Evolutionary conservation across 345 rosid species (phyloP).

Genomic region (Aquilaria yunnanensis): DNA sequence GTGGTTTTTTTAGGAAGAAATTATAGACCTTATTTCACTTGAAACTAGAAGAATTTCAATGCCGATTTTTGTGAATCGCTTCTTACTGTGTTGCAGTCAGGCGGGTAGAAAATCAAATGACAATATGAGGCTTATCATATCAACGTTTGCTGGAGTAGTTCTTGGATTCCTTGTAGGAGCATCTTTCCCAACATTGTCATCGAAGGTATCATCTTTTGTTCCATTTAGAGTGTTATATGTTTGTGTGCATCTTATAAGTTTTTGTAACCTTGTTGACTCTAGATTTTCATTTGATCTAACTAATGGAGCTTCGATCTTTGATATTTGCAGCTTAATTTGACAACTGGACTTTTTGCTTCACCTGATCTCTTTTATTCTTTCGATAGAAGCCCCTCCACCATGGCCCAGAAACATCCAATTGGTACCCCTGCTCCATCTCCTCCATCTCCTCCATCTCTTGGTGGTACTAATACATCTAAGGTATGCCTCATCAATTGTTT

Average conservation of each 20-base stretch:
- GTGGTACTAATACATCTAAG: constrained; percentile 37
- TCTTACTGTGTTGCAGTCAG: constrained; percentile 34
- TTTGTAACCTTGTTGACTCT: background rate
- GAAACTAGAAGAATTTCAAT: background rate
- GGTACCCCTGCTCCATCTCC: background rate
- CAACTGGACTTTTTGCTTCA: constrained; percentile 44
- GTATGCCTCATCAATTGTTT: constrained; percentile 20
- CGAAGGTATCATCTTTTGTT: constrained; percentile 43
- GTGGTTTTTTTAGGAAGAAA: constrained; percentile 10
- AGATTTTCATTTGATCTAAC: background rate
- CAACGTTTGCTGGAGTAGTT: constrained; percentile 61
- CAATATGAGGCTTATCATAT: constrained; percentile 57
- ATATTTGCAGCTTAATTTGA: constrained; percentile 54
- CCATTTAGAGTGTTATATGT: background rate
- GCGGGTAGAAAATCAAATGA: constrained; percentile 61
- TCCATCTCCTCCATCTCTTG: constrained; percentile 14
- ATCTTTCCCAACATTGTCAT: constrained; percentile 65
- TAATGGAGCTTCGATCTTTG: background rate
- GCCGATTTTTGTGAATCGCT: constrained; percentile 7
- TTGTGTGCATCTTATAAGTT: background rate
- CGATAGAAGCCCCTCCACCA: constrained; percentile 28
- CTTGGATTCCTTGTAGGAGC: constrained; percentile 76
- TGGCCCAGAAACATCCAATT: constrained; percentile 33
- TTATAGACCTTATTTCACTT: background rate
- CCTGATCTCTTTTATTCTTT: constrained; percentile 39